Conservation (phyloP, 192 early-diverging fungal genomes). For the Mortierella alpina region DNA sequence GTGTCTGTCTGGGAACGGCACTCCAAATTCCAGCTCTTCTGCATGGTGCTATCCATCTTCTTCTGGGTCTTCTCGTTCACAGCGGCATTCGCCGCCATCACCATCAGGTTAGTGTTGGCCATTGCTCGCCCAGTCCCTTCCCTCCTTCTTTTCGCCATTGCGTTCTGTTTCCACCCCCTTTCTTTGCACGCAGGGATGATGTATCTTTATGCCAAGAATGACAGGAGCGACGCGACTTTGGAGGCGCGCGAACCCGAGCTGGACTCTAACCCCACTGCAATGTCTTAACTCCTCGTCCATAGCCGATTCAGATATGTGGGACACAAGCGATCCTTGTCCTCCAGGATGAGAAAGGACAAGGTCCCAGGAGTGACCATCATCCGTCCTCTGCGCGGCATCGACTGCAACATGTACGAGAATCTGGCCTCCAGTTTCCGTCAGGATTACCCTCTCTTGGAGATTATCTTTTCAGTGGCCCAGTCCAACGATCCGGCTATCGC, state of each 20-base stretch:
- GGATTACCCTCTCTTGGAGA: conserved; percentile 87
- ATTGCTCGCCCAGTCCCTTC: no score
- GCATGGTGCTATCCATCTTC: conserved; percentile 55
- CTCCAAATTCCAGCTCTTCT: conserved; percentile 47
- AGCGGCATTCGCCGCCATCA: conserved; percentile 41
- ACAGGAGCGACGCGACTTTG: not conserved
- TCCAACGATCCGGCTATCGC: conserved; percentile 84
- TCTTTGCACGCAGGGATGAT: conserved; percentile 5
- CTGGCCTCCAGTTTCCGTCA: conserved; percentile 89
- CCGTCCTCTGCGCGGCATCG: conserved; percentile 93
- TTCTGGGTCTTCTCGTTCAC: conserved; percentile 50
- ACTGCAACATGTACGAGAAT: conserved; percentile 84
- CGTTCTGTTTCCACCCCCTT: not conserved
- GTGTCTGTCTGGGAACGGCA: conserved; percentile 51
- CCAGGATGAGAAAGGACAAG: conserved; percentile 49
- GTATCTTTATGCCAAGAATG: not conserved
- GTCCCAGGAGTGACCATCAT: conserved; percentile 90
- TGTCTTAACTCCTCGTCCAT: not conserved
- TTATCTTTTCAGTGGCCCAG: conserved; percentile 90
- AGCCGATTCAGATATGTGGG: conserved; percentile 47
- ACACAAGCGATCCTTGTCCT: conserved; percentile 50
- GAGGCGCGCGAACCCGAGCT: not conserved
- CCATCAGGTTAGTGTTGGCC: conserved; percentile 24
- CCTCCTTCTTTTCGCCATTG: not conserved
- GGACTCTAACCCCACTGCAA: not conserved